phyloP scores from a whole-genome alignment of 2,329 filamentous ascomycete genomes.

The Verticillium isaacii region DNA sequence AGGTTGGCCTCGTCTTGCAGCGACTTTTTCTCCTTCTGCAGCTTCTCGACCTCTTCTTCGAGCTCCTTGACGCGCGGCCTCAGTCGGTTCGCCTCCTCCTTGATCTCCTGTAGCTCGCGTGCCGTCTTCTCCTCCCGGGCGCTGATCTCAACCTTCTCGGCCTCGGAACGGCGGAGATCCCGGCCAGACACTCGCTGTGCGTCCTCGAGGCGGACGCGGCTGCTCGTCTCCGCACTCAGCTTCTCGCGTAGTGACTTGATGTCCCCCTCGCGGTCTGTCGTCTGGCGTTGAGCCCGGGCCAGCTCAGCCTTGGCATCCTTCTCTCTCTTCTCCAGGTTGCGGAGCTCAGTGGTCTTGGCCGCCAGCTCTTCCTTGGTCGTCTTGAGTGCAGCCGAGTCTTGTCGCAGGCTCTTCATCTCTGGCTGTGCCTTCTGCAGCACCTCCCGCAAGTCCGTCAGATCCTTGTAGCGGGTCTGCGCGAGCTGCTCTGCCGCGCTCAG shows the following conservation, averaged over 20 bases:
- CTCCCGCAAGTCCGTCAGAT: conserved; percentile 75
- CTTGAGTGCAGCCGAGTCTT: conserved; percentile 73
- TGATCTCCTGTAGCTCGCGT: conserved; percentile 64
- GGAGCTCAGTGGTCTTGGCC: conserved; percentile 54
- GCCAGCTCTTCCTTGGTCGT: conserved; percentile 69
- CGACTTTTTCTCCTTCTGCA: conserved; percentile 62
- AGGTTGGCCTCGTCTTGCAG: conserved; percentile 77
- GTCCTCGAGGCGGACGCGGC: conserved; percentile 72
- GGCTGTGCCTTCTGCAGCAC: conserved; percentile 80
- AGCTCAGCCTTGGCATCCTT: conserved; percentile 77
- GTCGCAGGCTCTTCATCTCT: conserved; percentile 73
- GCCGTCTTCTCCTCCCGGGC: conserved; percentile 67
- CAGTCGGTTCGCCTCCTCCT: conserved; percentile 68
- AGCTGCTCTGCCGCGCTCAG: conserved; percentile 81
- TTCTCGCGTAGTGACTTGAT: conserved; percentile 75
- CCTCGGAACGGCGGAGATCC: conserved; percentile 73
- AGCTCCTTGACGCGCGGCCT: conserved; percentile 59
- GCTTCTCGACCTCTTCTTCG: conserved; percentile 66
- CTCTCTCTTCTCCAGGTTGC: conserved; percentile 74
- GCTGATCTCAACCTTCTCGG: conserved; percentile 71
- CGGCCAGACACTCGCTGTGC: conserved; percentile 68
- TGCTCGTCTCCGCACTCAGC: conserved; percentile 67
- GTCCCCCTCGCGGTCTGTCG: conserved; percentile 71
- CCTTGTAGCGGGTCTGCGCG: conserved; percentile 82
- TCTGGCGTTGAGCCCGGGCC: conserved; percentile 61